Base-by-base conservation (phyloP, 2,329 filamentous ascomycete species). In the Pseudogymnoascus sp. region DNA sequence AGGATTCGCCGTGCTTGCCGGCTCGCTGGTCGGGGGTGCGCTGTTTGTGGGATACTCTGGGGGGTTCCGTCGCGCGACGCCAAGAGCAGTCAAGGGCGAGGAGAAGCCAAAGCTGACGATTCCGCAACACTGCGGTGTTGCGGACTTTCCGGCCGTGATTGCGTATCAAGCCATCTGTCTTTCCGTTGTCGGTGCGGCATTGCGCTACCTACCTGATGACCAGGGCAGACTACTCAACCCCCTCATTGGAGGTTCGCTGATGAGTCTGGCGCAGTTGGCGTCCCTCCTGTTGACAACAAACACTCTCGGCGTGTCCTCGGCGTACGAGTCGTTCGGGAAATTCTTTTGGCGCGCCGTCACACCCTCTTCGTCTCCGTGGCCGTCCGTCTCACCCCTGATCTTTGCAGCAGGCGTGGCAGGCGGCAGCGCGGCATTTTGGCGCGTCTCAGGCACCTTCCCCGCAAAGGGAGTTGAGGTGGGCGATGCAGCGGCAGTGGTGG, bases 241-340 rank as follows among this genome's bases (percentile, higher is more conserved):
- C 4, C 59, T 77, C 24, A 71, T 76, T 2, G 85, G 85, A 24
- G 86, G 86, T 1, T 68, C 86, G 24, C 71, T 83, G 63, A 82
- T 90, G 64, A 84, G 83, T 1, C 69, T 76, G 1, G 80, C 84
- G 0, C 86, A 89, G 72, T 74, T 83, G 6, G 71, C 81, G 3
- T 86, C 84, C 0, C 72, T 88, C 0, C 64, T 83, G 10, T 69
- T 80, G 35, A 80, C 84, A 24, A 77, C 77, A 21, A 75, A 78
- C 42, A 77, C 86, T 64, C 72, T 90, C 3, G 86, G 86, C 5
- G 81, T 86, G 1, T 88, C 86, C 2, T 78, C 77, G 1, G 81
- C 81, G 0, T 89, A 84, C 67, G 84, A 87, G 68, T 84, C 88
- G 68, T 67, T 81, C 4, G 86, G 84, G 7, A 79, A 80, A 62